A percentile compares a stretch with the other conserved stretches of the same genome.
These are phyloP conservation scores for Anaeramoeba flamelloides DNA, from an alignment of 78 protist genomes.

Conservation along the genomic window DNA sequence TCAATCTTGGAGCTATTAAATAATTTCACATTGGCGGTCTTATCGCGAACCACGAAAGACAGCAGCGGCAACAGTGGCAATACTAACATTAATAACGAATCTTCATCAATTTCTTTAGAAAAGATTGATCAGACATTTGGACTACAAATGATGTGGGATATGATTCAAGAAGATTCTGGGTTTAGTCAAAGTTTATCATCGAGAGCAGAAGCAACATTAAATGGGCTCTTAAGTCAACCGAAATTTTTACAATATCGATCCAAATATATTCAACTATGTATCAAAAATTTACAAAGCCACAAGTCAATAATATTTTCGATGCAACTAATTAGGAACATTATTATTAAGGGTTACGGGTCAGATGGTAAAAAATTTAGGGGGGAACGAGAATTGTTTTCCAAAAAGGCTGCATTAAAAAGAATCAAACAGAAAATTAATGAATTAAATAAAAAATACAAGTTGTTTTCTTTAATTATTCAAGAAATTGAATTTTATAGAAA, in stretches of 20 bases:
- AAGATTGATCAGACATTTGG: no score
- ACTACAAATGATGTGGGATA: neutral
- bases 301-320: neutral
- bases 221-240: neutral
- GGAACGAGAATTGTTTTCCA: neutral
- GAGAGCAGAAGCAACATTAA: neutral
- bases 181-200: neutral
- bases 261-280: neutral
- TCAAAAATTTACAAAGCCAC: neutral
- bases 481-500: no score
- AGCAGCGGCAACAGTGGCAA: neutral
- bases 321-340: neutral
- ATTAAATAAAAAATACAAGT: neutral
- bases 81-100: no score
- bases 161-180: neutral
- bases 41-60: neutral
- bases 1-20: neutral
- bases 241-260: neutral
- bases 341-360: no score
- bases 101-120: no score
- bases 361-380: no score
- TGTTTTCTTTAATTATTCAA: no score
- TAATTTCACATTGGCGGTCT: neutral
- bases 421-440: neutral
- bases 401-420: neutral